phyloP scores from a whole-genome alignment of 306 rosid genomes.

The Coriaria nepalensis region DNA sequence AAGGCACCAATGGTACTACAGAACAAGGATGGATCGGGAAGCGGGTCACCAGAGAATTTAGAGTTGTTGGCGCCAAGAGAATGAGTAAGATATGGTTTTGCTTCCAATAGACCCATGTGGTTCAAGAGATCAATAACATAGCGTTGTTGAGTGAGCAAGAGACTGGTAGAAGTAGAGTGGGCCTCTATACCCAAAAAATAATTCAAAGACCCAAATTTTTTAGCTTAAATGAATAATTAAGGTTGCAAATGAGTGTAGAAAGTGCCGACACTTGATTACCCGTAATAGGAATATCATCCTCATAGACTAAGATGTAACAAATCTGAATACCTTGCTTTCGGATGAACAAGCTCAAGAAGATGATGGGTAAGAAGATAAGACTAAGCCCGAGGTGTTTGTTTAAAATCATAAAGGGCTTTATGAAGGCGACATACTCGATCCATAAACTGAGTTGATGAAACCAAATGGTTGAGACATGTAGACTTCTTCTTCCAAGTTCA shows the following conservation, averaged over 20 bases:
- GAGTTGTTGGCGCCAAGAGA: too few relatives aligned
- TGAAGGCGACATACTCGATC: background rate
- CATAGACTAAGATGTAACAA: background rate
- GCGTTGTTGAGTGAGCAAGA: background rate
- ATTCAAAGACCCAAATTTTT: background rate
- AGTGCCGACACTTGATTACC: background rate
- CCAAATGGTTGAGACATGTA: background rate
- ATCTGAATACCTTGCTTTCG: too few relatives aligned
- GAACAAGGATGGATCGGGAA: background rate
- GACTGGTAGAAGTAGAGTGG: background rate
- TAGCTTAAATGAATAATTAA: background rate
- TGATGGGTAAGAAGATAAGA: too few relatives aligned
- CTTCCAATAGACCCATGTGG: background rate
- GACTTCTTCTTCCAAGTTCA: background rate
- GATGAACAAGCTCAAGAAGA: background rate
- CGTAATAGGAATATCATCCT: background rate
- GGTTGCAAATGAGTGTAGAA: background rate
- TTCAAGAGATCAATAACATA: background rate
- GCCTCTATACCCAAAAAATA: background rate
- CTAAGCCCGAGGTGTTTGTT: background rate
- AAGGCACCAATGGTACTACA: background rate
- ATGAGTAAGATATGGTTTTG: background rate
- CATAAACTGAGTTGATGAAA: background rate
- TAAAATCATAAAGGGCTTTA: background rate
- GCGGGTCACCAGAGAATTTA: background rate